A percentile compares a stretch with the other conserved stretches of the same genome.
phyloP scores from a whole-genome alignment of 2,329 filamentous ascomycete species.

The Geoglossum cookeanum region DNA sequence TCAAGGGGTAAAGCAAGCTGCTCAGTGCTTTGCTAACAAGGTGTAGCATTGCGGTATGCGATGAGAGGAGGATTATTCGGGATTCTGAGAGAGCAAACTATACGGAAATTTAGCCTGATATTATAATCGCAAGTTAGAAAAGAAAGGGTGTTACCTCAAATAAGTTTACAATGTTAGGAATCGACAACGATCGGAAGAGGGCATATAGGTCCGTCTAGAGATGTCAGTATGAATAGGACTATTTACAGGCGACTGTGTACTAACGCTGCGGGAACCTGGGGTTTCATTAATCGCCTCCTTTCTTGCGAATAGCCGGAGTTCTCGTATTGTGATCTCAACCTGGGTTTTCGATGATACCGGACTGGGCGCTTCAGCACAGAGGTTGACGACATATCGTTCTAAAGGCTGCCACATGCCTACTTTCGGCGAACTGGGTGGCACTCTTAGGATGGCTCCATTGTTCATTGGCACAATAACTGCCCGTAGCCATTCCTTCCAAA shows the following conservation, averaged over 20 bases:
- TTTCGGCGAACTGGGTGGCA: slow-evolving; percentile 74
- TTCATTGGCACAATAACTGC: slow-evolving; percentile 92
- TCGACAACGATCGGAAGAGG: slow-evolving; percentile 71
- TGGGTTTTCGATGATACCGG: slow-evolving; percentile 89
- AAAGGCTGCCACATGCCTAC: slow-evolving; percentile 91
- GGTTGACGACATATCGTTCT: slow-evolving; percentile 89
- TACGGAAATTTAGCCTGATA: not conserved
- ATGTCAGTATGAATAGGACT: not conserved
- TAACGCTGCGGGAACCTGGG: slow-evolving; percentile 60
- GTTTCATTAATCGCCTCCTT: slow-evolving; percentile 89
- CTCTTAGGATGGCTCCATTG: slow-evolving; percentile 61
- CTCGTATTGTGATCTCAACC: slow-evolving; percentile 76
- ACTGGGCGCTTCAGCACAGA: slow-evolving; percentile 86
- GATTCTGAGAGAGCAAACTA: slow-evolving; percentile 75
- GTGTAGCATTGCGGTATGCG: slow-evolving; percentile 90
- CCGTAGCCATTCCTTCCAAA: slow-evolving; percentile 98
- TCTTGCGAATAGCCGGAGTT: slow-evolving; percentile 77
- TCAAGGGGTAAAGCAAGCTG: slow-evolving; percentile 72
- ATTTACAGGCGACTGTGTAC: slow-evolving; percentile 3
- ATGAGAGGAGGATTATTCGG: slow-evolving; percentile 88
- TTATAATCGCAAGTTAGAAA: not conserved
- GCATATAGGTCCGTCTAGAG: slow-evolving; percentile 68
- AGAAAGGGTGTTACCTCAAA: slow-evolving; percentile 39
- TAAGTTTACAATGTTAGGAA: slow-evolving; percentile 79
- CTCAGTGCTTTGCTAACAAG: slow-evolving; percentile 75